Evolutionary conservation across 2,329 filamentous ascomycete species (phyloP), one percentile per base, ranked within the genome.

Genomic region (Ceratocystis ficicola): DNA sequence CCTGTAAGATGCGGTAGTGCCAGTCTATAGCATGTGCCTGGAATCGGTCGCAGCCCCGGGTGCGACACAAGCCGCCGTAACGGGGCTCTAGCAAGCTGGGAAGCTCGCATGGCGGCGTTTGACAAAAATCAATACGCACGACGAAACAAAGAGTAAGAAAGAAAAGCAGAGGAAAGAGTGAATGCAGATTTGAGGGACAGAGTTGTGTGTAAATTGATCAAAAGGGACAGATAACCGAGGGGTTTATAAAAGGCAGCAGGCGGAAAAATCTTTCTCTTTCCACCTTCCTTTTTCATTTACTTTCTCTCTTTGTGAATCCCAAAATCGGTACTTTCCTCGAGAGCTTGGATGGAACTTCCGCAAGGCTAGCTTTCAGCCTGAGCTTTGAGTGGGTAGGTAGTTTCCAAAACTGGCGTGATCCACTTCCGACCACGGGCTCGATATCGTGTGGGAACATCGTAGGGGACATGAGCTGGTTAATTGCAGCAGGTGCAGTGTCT

Each of bases 291-390:
- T 20, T n/a, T 59, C 32, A 10, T 20, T 36, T n/a, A 17, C 5
- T 4, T 15, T 2, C 28, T 8, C 8, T 36, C 28, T 55, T 59
- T 30, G 36, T 59, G 20, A n/a, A n/a, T 30, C n/a, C 55, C 22
- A 59, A 36, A 59, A 59, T 59, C 28, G 55, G 55, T 30, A 59
- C 5, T 25, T 59, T 59, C 55, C 55, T 36, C 32, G 12, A 36
- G 32, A 59, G 55, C 55, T 59, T 59, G 28, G 55, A 30, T 41
- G 36, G 36, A 41, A 41, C 15, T n/a, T 59, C 55, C 5, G 55
- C 55, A n/a, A 59, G 55, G 55, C 55, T 59, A n/a, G 28, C 17
- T 30, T 59, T 59, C 55, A 59, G 55, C 55, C 55, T 59, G 55
- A 25, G 22, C n/a, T 25, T 30, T 28, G 20, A n/a, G 20, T 52